phyloP scores from a whole-genome alignment of 1,284 basidiomycete genomes.

The Porogramme epimiltina region DNA sequence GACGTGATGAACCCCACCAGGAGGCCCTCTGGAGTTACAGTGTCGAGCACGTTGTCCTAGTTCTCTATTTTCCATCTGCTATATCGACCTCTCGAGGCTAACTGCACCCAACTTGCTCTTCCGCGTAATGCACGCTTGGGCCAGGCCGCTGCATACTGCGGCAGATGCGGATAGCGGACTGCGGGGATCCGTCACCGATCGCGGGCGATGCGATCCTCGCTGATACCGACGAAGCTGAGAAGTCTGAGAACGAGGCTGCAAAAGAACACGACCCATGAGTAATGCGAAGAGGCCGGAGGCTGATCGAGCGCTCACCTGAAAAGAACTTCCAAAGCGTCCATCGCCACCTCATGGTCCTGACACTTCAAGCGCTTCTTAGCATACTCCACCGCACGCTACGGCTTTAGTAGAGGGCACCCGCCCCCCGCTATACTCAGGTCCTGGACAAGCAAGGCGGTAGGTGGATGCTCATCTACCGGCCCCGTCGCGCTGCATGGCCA shows the following conservation, averaged over 20 bases:
- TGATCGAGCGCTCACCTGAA: no score
- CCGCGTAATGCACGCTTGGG: conserved; percentile 15
- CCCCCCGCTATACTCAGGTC: no score
- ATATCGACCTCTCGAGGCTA: conserved; percentile 1
- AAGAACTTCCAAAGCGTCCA: no score
- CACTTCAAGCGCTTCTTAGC: no score
- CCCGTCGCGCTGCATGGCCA: no score
- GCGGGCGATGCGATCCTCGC: not conserved
- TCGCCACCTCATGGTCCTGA: no score
- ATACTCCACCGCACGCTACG: no score
- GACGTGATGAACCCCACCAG: conserved; percentile 1
- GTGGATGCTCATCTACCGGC: no score
- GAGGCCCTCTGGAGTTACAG: not conserved
- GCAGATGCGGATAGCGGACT: conserved; percentile 18
- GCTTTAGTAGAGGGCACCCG: no score
- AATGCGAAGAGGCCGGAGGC: no score
- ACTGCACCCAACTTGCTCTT: conserved; percentile 11
- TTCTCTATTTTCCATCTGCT: conserved; percentile 1
- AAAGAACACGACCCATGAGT: no score
- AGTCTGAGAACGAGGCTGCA: not conserved
- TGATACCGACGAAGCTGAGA: not conserved
- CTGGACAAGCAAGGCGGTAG: no score
- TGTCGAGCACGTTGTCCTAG: not conserved
- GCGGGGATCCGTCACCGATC: conserved; percentile 4
- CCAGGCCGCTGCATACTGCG: conserved; percentile 18